A percentile compares a stretch with the other conserved stretches of the same genome.
phyloP scores from a whole-genome alignment of 2,329 filamentous ascomycete genomes.

The Aspergillus eucalypticola region DNA sequence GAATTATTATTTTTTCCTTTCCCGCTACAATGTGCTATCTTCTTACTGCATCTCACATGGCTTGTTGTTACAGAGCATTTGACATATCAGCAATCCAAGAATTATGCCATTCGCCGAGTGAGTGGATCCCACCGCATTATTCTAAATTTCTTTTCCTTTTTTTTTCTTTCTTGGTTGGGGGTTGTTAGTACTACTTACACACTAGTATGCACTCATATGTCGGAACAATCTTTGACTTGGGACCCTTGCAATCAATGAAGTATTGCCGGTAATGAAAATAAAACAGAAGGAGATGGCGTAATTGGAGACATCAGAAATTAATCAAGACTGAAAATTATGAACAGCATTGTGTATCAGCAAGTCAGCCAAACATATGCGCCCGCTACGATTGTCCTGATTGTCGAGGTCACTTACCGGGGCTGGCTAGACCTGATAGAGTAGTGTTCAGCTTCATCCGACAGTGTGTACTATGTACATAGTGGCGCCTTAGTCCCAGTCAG shows the following conservation, averaged over 20 bases:
- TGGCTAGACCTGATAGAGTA: not conserved
- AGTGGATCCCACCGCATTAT: too few relatives aligned
- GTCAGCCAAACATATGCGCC: conserved; percentile 1
- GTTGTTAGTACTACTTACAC: too few relatives aligned
- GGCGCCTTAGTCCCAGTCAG: conserved; percentile 6
- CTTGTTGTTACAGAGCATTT: too few relatives aligned
- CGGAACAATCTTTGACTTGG: too few relatives aligned
- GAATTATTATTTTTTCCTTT: not conserved
- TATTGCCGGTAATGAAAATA: too few relatives aligned
- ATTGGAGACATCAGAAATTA: not conserved
- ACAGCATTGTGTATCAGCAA: not conserved
- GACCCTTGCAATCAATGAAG: too few relatives aligned
- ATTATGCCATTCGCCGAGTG: too few relatives aligned
- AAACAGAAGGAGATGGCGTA: not conserved
- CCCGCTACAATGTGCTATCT: not conserved
- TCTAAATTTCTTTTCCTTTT: too few relatives aligned
- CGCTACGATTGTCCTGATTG: not conserved
- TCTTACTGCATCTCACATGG: not conserved
- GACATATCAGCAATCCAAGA: too few relatives aligned
- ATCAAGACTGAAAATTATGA: not conserved
- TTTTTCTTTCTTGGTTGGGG: too few relatives aligned
- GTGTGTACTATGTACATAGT: not conserved
- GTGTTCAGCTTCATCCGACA: not conserved
- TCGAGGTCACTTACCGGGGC: not conserved
- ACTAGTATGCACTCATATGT: too few relatives aligned